Percentiles rank a stretch among this genome's conserved stretches.
These are phyloP conservation scores for Tremella mesenterica DNA, from an alignment of 768 basidiomycete genomes.

Conservation along the genomic window DNA sequence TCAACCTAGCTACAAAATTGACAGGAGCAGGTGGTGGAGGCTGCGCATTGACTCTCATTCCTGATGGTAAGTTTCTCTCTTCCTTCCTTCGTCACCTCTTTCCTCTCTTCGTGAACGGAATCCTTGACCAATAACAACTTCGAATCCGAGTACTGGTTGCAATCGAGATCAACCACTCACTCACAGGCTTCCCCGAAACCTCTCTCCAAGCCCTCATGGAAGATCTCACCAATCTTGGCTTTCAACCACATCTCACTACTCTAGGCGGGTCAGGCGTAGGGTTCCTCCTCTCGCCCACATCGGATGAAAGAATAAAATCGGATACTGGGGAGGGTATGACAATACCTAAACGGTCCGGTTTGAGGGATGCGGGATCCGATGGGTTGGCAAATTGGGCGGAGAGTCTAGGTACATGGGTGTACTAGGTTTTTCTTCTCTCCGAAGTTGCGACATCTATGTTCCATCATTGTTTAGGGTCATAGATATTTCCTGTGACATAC, in stretches of 20 bases:
- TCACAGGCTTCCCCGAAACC: constrained; percentile 62
- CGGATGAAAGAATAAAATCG: background rate
- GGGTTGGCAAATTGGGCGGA: constrained; percentile 28
- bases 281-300: constrained; percentile 44
- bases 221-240: constrained; percentile 57
- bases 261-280: constrained; percentile 92
- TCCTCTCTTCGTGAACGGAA: background rate
- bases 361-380: constrained; percentile 23
- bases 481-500: too few relatives aligned
- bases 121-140: background rate
- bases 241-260: constrained; percentile 77
- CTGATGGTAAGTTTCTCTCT: constrained; percentile 62
- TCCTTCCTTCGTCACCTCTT: background rate
- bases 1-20: constrained; percentile 52
- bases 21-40: constrained; percentile 98
- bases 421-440: background rate
- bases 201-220: constrained; percentile 55
- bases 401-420: constrained; percentile 23
- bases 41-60: constrained; percentile 90
- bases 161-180: background rate
- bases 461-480: too few relatives aligned
- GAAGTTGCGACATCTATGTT: too few relatives aligned
- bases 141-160: background rate
- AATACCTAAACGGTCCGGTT: constrained; percentile 24
- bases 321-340: constrained; percentile 23